Evolutionary conservation across 257 asterid genomes (phyloP).

Genomic region (Forsythia suspensa): DNA sequence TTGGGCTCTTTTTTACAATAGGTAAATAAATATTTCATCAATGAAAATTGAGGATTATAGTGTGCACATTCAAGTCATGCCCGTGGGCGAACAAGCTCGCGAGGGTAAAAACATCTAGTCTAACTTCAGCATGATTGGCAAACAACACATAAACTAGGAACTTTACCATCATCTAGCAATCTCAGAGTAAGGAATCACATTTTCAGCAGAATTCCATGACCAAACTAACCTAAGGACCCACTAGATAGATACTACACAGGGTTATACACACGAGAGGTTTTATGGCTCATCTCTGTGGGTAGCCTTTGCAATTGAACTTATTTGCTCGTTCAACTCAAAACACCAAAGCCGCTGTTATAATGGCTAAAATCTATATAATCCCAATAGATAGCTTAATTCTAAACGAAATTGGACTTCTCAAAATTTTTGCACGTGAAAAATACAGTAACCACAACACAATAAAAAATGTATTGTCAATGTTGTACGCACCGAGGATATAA

Average conservation of each 20-base stretch:
- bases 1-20: too few relatives aligned
- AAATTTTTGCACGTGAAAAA: slow-evolving; percentile 13
- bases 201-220: too few relatives aligned
- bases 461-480: neutral
- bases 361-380: slow-evolving; percentile 4
- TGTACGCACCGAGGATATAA: slow-evolving; percentile 74
- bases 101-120: neutral
- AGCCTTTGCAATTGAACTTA: neutral
- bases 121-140: neutral
- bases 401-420: slow-evolving; percentile 1
- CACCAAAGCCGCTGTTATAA: neutral
- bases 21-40: too few relatives aligned
- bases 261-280: neutral
- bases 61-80: neutral
- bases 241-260: neutral
- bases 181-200: neutral
- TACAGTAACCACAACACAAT: slow-evolving; percentile 11
- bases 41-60: neutral
- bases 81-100: neutral
- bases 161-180: neutral
- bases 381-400: neutral
- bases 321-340: neutral
- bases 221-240: neutral
- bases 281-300: neutral
- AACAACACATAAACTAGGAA: neutral